Percentiles rank a stretch among this genome's conserved stretches.
phyloP scores from a whole-genome alignment of 352 stramenopile genomes.

The Thalassiosira ordinaria region DNA sequence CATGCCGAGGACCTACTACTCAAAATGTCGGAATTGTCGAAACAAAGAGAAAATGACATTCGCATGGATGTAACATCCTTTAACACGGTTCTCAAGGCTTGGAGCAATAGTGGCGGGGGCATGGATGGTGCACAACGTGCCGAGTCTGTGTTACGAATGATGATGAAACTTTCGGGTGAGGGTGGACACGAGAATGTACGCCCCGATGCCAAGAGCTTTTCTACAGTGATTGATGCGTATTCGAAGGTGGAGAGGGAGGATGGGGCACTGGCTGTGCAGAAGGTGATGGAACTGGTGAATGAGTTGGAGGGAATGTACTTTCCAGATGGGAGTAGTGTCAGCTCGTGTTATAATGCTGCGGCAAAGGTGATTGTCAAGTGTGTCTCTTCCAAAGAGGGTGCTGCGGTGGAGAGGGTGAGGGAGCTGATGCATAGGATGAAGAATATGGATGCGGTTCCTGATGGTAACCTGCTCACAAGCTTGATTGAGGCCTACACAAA shows the following conservation, averaged over 20 bases:
- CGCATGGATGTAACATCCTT: constrained; percentile 41
- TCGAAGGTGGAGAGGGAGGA: constrained; percentile 48
- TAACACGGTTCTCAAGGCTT: constrained; percentile 66
- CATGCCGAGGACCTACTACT: constrained; percentile 55
- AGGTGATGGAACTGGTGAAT: constrained; percentile 64
- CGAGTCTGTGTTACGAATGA: constrained; percentile 48
- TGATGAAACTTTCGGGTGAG: constrained; percentile 53
- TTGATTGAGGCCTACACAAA: constrained; percentile 24
- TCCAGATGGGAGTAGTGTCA: constrained; percentile 18
- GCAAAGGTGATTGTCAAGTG: constrained; percentile 46
- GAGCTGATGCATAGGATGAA: constrained; percentile 65
- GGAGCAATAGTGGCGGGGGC: constrained; percentile 55
- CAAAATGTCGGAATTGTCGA: constrained; percentile 38
- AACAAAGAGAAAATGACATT: constrained; percentile 14
- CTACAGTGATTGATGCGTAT: constrained; percentile 53
- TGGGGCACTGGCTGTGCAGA: constrained; percentile 36
- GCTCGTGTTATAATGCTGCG: constrained; percentile 53
- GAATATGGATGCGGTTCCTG: constrained; percentile 45
- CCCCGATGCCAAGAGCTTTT: constrained; percentile 44
- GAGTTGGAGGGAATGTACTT: constrained; percentile 37
- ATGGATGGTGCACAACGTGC: constrained; percentile 43
- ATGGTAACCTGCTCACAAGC: constrained; percentile 37
- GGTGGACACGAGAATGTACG: constrained; percentile 55
- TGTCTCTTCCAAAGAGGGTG: constrained; percentile 29
- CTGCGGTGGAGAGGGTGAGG: constrained; percentile 51